A percentile compares a stretch with the other conserved stretches of the same genome.
These are phyloP conservation scores for Grigorovia jiainica DNA, from an alignment of 805 yeast species.

Conservation along the genomic window DNA sequence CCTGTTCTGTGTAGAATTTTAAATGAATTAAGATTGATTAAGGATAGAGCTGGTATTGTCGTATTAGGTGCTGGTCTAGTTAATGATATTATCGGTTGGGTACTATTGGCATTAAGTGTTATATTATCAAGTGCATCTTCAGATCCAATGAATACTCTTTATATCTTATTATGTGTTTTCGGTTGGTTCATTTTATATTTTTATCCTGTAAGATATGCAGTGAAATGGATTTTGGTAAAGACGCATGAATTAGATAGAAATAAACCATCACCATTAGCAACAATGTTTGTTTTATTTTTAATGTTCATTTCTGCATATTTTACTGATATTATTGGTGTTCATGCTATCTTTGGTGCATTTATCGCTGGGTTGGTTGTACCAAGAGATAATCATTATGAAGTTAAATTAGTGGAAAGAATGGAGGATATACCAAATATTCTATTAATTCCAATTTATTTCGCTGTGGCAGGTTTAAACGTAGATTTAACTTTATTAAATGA, in stretches of 20 bases:
- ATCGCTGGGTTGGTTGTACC: slow-evolving; percentile 70
- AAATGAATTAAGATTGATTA: slow-evolving; percentile 60
- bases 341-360: slow-evolving; percentile 80
- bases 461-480: slow-evolving; percentile 66
- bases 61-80: slow-evolving; percentile 80
- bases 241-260: slow-evolving; percentile 52
- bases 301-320: slow-evolving; percentile 63
- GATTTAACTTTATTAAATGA: slow-evolving; percentile 52
- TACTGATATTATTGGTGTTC: slow-evolving; percentile 79
- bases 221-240: slow-evolving; percentile 37
- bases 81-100: slow-evolving; percentile 77
- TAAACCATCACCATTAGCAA: slow-evolving; percentile 52
- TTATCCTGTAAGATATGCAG: slow-evolving; percentile 44
- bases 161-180: slow-evolving; percentile 52
- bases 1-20: slow-evolving; percentile 76
- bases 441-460: slow-evolving; percentile 70
- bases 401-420: slow-evolving; percentile 59
- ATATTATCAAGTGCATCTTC: slow-evolving; percentile 66
- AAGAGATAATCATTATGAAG: slow-evolving; percentile 63
- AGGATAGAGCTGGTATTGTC: slow-evolving; percentile 60
- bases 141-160: slow-evolving; percentile 54
- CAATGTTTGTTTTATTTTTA: slow-evolving; percentile 43
- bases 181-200: slow-evolving; percentile 61
- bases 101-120: slow-evolving; percentile 62
- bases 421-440: slow-evolving; percentile 69